Evolutionary conservation across 208 protist species (phyloP).

Genomic region (Wallacemonas sp.): DNA sequence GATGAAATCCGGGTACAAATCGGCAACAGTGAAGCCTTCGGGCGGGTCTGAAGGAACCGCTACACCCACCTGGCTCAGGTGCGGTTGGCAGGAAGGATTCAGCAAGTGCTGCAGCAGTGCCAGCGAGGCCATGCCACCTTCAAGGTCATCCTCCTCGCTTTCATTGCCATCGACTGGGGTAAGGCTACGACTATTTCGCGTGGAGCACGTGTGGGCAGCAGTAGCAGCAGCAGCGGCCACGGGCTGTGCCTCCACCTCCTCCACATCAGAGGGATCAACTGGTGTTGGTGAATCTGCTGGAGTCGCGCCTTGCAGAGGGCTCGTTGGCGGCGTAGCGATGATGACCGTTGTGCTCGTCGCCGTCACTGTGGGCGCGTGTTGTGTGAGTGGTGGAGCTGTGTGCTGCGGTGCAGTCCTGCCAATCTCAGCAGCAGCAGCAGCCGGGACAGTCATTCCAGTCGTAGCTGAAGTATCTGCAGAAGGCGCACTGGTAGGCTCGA

Average conservation of each 20-base stretch:
- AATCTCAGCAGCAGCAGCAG: too few relatives aligned
- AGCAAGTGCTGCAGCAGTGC: slow-evolving; percentile 12
- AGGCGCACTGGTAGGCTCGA: not conserved
- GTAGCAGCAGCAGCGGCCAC: not conserved
- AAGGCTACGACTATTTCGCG: too few relatives aligned
- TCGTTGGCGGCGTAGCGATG: not conserved
- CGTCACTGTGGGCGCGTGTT: too few relatives aligned
- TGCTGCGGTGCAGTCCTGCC: too few relatives aligned
- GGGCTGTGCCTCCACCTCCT: not conserved
- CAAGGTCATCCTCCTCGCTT: slow-evolving; percentile 9
- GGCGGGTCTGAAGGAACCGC: not conserved
- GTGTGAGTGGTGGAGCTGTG: too few relatives aligned
- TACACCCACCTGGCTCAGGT: not conserved
- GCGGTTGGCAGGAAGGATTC: not conserved
- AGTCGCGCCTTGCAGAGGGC: not conserved
- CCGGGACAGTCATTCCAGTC: too few relatives aligned
- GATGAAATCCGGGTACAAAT: slow-evolving; percentile 1
- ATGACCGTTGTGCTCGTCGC: too few relatives aligned
- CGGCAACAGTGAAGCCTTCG: not conserved
- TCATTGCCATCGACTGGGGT: too few relatives aligned
- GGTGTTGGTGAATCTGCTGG: not conserved
- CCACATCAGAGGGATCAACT: not conserved
- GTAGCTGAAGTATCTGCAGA: too few relatives aligned
- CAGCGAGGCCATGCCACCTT: slow-evolving; percentile 1
- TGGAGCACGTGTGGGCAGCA: too few relatives aligned